These are phyloP conservation scores for Pseudozyma hubeiensis DNA, from an alignment of 1,284 basidiomycete genomes.

Conservation along the genomic window DNA sequence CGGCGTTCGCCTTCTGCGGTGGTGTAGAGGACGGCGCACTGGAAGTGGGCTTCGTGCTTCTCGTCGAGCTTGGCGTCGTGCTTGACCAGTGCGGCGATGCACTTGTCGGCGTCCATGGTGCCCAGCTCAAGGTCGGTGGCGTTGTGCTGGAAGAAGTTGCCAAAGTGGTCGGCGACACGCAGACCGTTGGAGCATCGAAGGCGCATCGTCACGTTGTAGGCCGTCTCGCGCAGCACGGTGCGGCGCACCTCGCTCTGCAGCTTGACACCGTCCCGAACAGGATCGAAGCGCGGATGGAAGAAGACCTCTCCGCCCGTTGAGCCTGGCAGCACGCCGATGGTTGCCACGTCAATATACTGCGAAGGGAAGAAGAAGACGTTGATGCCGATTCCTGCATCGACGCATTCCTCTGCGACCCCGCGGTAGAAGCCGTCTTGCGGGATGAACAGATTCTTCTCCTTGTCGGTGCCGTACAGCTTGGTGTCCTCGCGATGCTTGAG, in stretches of 20 bases:
- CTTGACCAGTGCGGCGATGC: constrained; percentile 78
- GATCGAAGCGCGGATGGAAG: constrained; percentile 90
- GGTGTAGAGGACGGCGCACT: constrained; percentile 93
- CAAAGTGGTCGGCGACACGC: constrained; percentile 78
- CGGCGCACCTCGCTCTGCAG: constrained; percentile 81
- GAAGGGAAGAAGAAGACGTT: constrained; percentile 88
- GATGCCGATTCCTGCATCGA: constrained; percentile 88
- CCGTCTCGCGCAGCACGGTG: constrained; percentile 79
- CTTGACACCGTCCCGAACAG: constrained; percentile 76
- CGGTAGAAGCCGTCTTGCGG: constrained; percentile 84
- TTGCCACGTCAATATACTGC: constrained; percentile 87
- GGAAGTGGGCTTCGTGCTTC: constrained; percentile 82
- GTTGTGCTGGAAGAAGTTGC: constrained; percentile 83
- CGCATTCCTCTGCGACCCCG: constrained; percentile 85
- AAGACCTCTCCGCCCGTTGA: constrained; percentile 92
- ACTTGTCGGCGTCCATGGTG: constrained; percentile 82
- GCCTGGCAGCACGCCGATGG: constrained; percentile 77
- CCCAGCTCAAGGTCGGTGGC: constrained; percentile 84
- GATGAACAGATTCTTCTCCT: constrained; percentile 83
- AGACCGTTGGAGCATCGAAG: constrained; percentile 89
- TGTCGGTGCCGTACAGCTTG: constrained; percentile 85
- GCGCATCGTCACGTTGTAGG: constrained; percentile 83
- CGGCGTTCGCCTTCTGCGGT: constrained; percentile 81
- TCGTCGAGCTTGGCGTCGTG: constrained; percentile 77
- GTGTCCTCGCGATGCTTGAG: constrained; percentile 76